Percentiles rank a stretch among this genome's conserved stretches.
These are phyloP conservation scores for Pterocarpus macrocarpus DNA, from an alignment of 306 rosid species.

Conservation along the genomic window DNA sequence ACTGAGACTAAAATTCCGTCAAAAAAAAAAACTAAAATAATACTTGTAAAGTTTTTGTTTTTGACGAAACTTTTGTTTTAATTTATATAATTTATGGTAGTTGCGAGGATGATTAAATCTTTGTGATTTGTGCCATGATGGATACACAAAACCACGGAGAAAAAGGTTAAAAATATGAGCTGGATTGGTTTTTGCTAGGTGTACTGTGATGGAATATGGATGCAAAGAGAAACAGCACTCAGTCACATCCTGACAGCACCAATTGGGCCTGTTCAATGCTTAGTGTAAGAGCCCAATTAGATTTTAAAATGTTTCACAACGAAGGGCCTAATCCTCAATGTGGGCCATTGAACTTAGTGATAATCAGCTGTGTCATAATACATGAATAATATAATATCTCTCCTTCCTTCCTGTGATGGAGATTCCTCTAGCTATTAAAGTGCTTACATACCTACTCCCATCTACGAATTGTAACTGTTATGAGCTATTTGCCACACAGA, in stretches of 20 bases:
- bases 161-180: not conserved
- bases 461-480: constrained; percentile 28
- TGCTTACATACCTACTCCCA: constrained; percentile 30
- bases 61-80: no score
- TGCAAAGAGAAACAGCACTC: constrained; percentile 1
- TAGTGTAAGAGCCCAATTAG: constrained; percentile 29
- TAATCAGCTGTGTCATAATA: not conserved
- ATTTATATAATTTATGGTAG: no score
- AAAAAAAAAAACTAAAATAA: no score
- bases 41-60: no score
- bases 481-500: not conserved
- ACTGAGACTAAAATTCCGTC: no score
- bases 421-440: constrained; percentile 27
- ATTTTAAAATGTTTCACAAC: not conserved
- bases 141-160: not conserved
- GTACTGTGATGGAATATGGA: not conserved
- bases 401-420: constrained; percentile 5
- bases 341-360: not conserved
- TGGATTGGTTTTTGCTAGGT: constrained; percentile 28
- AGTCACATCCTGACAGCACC: constrained; percentile 38
- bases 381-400: not conserved
- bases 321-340: constrained; percentile 16
- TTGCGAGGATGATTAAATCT: no score
- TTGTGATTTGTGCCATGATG: not conserved
- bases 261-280: constrained; percentile 42